Conservation (phyloP, 805 yeast species). For the Torulaspora delbrueckii region DNA sequence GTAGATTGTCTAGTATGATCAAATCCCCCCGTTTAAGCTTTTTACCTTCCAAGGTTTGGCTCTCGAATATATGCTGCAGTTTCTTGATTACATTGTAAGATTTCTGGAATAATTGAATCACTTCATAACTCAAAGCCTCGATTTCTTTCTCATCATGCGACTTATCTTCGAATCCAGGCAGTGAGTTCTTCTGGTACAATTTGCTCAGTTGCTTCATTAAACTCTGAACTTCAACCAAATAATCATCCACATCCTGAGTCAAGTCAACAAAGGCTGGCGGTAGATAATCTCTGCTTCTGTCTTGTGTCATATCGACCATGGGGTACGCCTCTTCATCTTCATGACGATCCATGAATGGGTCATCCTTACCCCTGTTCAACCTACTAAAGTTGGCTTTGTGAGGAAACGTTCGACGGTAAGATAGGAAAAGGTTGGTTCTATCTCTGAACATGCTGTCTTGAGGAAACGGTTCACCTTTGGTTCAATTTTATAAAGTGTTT, state of each 20-base stretch:
- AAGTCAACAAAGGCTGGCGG: conserved; percentile 80
- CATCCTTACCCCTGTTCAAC: conserved; percentile 24
- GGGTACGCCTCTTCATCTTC: conserved; percentile 31
- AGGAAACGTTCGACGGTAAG: conserved; percentile 86
- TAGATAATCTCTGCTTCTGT: conserved; percentile 56
- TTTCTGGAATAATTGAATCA: conserved; percentile 71
- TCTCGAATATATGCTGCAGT: conserved; percentile 44
- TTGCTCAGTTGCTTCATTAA: conserved; percentile 58
- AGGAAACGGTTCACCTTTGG: background rate
- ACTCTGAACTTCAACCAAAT: conserved; percentile 47
- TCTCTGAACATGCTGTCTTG: conserved; percentile 69
- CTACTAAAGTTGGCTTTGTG: conserved; percentile 59
- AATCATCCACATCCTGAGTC: conserved; percentile 63
- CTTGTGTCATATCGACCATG: conserved; percentile 28
- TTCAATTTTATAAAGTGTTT: no score
- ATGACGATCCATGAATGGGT: conserved; percentile 25
- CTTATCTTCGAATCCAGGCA: conserved; percentile 86
- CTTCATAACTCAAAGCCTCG: conserved; percentile 67
- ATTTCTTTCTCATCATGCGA: conserved; percentile 69
- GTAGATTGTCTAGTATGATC: conserved; percentile 69
- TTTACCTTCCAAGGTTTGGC: conserved; percentile 37
- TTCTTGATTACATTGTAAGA: conserved; percentile 74
- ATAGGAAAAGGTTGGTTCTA: conserved; percentile 83
- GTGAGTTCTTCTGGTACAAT: conserved; percentile 72
- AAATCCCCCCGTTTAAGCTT: conserved; percentile 43